phyloP scores from a whole-genome alignment of 2,329 filamentous ascomycete species.

The Fusarium sp. region DNA sequence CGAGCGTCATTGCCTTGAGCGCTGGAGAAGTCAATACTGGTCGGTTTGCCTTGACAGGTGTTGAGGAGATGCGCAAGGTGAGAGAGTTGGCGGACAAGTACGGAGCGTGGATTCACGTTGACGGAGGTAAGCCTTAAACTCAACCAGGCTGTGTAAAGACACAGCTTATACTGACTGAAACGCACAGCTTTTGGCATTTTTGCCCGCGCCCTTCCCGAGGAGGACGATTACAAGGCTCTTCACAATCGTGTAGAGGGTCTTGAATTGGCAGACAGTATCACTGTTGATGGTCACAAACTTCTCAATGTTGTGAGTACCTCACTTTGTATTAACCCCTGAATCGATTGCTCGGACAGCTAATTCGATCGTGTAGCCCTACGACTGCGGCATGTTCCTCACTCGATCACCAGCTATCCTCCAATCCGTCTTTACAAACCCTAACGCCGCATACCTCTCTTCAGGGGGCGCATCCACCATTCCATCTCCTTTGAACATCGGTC shows the following conservation, averaged over 20 bases:
- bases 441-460: conserved; percentile 82
- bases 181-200: conserved; percentile 85
- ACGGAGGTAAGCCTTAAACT: conserved; percentile 69
- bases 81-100: conserved; percentile 80
- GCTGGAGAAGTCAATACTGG: conserved; percentile 94
- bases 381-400: conserved; percentile 91
- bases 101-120: conserved; percentile 89
- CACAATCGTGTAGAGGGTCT: conserved; percentile 72
- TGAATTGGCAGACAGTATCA: conserved; percentile 88
- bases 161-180: not conserved
- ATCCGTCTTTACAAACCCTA: conserved; percentile 83
- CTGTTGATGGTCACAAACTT: conserved; percentile 90
- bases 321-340: not conserved
- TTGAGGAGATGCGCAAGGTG: conserved; percentile 73
- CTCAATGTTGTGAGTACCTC: conserved; percentile 81
- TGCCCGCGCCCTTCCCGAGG: conserved; percentile 73
- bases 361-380: conserved; percentile 75
- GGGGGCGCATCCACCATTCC: conserved; percentile 66
- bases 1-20: conserved; percentile 85
- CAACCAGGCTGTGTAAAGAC: not conserved
- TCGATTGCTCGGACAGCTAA: conserved; percentile 12
- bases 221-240: conserved; percentile 68
- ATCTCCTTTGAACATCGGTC: conserved; percentile 87
- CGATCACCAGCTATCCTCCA: conserved; percentile 71
- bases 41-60: conserved; percentile 75